Evolutionary conservation across 2,329 filamentous ascomycete species (phyloP).

Genomic region (Colletotrichum somersetense): DNA sequence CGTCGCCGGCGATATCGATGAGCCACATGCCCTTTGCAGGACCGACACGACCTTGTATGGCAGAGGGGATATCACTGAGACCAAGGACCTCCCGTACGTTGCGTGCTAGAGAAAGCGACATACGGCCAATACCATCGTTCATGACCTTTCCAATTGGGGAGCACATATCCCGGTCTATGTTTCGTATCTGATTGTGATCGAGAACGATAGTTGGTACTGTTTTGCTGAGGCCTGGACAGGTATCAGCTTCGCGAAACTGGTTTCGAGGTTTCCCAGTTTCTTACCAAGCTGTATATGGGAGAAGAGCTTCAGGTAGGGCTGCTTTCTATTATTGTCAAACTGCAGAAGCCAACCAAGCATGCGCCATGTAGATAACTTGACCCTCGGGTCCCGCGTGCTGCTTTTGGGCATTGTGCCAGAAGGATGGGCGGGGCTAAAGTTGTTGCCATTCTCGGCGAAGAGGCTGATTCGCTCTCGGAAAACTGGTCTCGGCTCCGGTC

Average conservation of each 20-base stretch:
- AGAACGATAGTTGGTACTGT: constrained; percentile 62
- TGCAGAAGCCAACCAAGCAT: constrained; percentile 68
- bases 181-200: constrained; percentile 59
- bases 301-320: constrained; percentile 69
- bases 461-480: constrained; percentile 51
- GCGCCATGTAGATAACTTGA: constrained; percentile 52
- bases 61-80: constrained; percentile 68
- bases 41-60: constrained; percentile 77
- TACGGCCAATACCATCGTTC: constrained; percentile 76
- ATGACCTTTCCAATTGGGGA: constrained; percentile 62
- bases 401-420: constrained; percentile 40
- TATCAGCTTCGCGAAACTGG: constrained; percentile 8
- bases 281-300: constrained; percentile 68
- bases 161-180: constrained; percentile 52
- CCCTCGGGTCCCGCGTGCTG: constrained; percentile 40
- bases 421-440: constrained; percentile 49
- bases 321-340: constrained; percentile 56
- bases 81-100: constrained; percentile 65
- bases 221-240: constrained; percentile 62
- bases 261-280: constrained; percentile 12
- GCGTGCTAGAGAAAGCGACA: constrained; percentile 71
- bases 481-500: constrained; percentile 45
- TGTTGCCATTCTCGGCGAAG: constrained; percentile 66
- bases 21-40: constrained; percentile 84
- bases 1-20: constrained; percentile 63